Evolutionary conservation across 148 eudicot species (phyloP).

Genomic region (Polygonum aviculare): DNA sequence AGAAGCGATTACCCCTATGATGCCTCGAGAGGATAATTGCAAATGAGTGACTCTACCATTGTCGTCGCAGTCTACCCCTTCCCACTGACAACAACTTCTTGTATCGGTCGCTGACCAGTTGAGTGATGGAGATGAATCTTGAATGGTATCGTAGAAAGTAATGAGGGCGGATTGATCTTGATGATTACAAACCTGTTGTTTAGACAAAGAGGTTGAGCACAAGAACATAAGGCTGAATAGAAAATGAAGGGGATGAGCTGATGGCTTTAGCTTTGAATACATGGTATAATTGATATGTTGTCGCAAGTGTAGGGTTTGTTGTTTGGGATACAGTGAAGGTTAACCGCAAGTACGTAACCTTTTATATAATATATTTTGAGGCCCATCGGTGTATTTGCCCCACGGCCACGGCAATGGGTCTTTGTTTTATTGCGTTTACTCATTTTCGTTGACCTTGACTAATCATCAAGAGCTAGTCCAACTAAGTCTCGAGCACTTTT

Average conservation of each 20-base stretch:
- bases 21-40: constrained; percentile 37
- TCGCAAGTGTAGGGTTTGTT: too few relatives aligned
- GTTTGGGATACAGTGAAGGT: too few relatives aligned
- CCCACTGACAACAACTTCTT: constrained; percentile 70
- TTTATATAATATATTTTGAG: too few relatives aligned
- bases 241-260: neutral
- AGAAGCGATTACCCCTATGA: constrained; percentile 34
- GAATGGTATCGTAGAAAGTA: constrained; percentile 1
- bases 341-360: too few relatives aligned
- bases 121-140: constrained; percentile 20
- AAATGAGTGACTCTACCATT: constrained; percentile 33
- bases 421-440: too few relatives aligned
- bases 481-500: too few relatives aligned
- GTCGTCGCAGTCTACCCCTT: constrained; percentile 50
- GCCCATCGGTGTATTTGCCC: too few relatives aligned
- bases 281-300: neutral
- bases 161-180: neutral
- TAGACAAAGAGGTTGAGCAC: neutral
- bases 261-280: neutral
- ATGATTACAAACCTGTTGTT: neutral
- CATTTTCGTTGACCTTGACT: too few relatives aligned
- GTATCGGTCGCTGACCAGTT: constrained; percentile 36
- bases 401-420: too few relatives aligned
- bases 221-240: neutral
- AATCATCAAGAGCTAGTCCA: too few relatives aligned